phyloP scores from a whole-genome alignment of 768 basidiomycete genomes.

The Hydnomerulius pinastri region DNA sequence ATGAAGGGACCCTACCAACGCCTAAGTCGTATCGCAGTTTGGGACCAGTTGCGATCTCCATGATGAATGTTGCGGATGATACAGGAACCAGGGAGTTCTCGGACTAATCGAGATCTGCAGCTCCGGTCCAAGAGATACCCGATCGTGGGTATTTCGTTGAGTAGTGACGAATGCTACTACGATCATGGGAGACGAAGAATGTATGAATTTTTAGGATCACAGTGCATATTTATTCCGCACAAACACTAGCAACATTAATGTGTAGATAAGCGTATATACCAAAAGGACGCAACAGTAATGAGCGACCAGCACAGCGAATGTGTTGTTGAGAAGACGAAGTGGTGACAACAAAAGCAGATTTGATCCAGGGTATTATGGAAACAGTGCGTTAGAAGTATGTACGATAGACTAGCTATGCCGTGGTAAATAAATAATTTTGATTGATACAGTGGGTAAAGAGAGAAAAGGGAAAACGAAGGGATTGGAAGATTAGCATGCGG shows the following conservation, averaged over 20 bases:
- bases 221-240: not conserved
- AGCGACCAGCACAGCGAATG: not conserved
- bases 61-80: no score
- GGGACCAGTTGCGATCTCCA: no score
- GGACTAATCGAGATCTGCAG: no score
- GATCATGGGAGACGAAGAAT: not conserved
- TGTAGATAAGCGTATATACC: not conserved
- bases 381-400: conserved; percentile 1
- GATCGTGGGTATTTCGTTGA: not conserved
- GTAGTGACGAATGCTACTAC: not conserved
- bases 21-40: no score
- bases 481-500: conserved; percentile 16
- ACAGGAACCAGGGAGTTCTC: no score
- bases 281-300: not conserved
- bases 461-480: conserved; percentile 1
- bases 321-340: not conserved
- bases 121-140: no score
- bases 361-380: not conserved
- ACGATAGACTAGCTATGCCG: conserved; percentile 16
- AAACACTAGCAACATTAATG: not conserved
- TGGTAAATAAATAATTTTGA: conserved; percentile 26
- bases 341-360: not conserved
- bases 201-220: not conserved
- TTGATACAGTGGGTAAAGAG: conserved; percentile 23
- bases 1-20: not conserved